A percentile compares a stretch with the other conserved stretches of the same genome.
Conservation (phyloP, 495 filamentous ascomycete species). For the Astrocystis sublimbata region DNA sequence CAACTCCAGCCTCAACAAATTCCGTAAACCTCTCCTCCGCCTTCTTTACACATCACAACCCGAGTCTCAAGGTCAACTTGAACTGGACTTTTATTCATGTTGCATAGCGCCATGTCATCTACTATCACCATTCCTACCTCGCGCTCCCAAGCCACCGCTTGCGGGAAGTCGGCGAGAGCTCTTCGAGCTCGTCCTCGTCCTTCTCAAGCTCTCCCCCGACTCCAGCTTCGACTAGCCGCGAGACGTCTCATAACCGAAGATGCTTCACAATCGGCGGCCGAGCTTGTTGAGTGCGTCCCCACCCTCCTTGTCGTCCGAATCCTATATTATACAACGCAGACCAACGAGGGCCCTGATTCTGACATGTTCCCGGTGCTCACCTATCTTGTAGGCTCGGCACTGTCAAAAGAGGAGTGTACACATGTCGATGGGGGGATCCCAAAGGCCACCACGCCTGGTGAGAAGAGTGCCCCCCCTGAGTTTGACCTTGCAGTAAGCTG, state of each 20-base stretch:
- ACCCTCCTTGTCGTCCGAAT: not conserved
- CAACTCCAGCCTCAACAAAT: not conserved
- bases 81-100: not conserved
- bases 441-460: conserved; percentile 64
- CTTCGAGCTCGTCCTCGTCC: conserved; percentile 51
- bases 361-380: conserved; percentile 19
- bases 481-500: conserved; percentile 17
- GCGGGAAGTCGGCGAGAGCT: conserved; percentile 40
- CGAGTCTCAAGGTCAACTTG: not conserved
- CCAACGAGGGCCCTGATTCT: not conserved
- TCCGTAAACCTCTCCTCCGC: not conserved
- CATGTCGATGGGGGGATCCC: conserved; percentile 65
- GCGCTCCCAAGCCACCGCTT: conserved; percentile 38
- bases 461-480: conserved; percentile 25
- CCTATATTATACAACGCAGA: not conserved
- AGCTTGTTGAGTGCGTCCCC: conserved; percentile 55
- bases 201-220: conserved; percentile 55
- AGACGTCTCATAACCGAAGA: conserved; percentile 42
- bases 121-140: conserved; percentile 55
- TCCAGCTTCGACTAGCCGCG: conserved; percentile 36
- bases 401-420: conserved; percentile 65
- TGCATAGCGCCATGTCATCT: conserved; percentile 44
- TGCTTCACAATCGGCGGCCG: conserved; percentile 52
- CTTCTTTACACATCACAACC: not conserved
- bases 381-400: conserved; percentile 53